Evolutionary conservation across 495 filamentous ascomycete species (phyloP).

Genomic region (Chaetomidium leptoderma): DNA sequence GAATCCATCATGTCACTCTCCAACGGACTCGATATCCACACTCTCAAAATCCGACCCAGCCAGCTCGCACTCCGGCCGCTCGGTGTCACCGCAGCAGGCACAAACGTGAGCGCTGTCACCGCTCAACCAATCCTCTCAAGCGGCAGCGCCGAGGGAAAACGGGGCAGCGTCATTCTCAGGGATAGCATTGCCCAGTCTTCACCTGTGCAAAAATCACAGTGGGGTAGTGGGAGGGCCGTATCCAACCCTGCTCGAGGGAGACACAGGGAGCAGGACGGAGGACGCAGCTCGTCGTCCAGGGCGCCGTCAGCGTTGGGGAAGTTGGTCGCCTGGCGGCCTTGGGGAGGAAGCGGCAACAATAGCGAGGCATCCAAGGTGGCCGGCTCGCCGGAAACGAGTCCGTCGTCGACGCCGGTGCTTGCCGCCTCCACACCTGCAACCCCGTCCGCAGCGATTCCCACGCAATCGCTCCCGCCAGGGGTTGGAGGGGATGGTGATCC

Average conservation of each 20-base stretch:
- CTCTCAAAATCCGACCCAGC: constrained; percentile 48
- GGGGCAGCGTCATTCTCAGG: constrained; percentile 37
- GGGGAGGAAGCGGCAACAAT: constrained; percentile 29
- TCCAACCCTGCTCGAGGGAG: constrained; percentile 13
- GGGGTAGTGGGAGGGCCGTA: constrained; percentile 21
- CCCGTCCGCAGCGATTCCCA: neutral
- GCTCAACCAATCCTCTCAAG: constrained; percentile 40
- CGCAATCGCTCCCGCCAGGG: constrained; percentile 18
- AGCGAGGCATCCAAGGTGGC: neutral
- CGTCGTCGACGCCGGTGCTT: constrained; percentile 17
- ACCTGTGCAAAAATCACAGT: neutral
- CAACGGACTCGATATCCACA: constrained; percentile 54
- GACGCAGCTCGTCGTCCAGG: constrained; percentile 5
- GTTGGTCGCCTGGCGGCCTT: constrained; percentile 47
- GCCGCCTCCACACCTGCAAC: neutral
- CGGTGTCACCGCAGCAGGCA: constrained; percentile 42
- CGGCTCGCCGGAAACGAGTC: constrained; percentile 15
- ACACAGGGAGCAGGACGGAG: neutral
- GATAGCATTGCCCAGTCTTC: constrained; percentile 34
- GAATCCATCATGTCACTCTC: constrained; percentile 54
- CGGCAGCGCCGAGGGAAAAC: constrained; percentile 28
- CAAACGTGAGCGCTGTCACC: constrained; percentile 38
- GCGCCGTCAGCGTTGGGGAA: constrained; percentile 33
- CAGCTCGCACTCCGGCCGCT: constrained; percentile 47
- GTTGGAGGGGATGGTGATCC: too few relatives aligned